Percentiles rank a stretch among this genome's conserved stretches.
Evolutionary conservation across 805 yeast species (phyloP).

Genomic region (Pichia insulana): DNA sequence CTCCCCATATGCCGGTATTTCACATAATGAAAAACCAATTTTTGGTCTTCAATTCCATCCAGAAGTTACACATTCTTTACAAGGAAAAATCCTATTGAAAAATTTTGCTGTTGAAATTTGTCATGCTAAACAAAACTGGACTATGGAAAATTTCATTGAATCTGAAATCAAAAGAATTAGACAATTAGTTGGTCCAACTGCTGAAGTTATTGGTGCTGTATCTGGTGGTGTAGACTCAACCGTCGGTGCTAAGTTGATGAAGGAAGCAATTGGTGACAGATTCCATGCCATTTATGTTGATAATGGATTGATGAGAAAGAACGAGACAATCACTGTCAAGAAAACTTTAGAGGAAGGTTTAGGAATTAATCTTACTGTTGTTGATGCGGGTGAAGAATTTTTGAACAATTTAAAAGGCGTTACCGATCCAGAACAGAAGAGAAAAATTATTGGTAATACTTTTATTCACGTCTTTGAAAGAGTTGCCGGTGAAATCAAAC

Average conservation of each 20-base stretch:
- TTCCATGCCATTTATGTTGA: slow-evolving; percentile 98
- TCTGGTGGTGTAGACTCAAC: slow-evolving; percentile 99
- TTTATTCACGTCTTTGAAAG: slow-evolving; percentile 95
- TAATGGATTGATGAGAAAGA: slow-evolving; percentile 93
- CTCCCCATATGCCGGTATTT: slow-evolving; percentile 93
- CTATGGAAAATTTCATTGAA: slow-evolving; percentile 95
- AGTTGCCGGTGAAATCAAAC: slow-evolving; percentile 86
- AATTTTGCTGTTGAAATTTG: slow-evolving; percentile 93
- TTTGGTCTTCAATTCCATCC: slow-evolving; percentile 99
- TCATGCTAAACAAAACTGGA: slow-evolving; percentile 84
- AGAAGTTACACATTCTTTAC: slow-evolving; percentile 92
- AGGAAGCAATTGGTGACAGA: slow-evolving; percentile 96
- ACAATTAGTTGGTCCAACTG: slow-evolving; percentile 89
- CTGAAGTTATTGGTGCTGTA: slow-evolving; percentile 98
- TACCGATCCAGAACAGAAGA: slow-evolving; percentile 97
- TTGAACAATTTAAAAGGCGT: slow-evolving; percentile 81
- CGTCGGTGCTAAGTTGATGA: slow-evolving; percentile 96
- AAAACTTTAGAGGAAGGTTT: slow-evolving; percentile 85
- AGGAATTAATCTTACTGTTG: slow-evolving; percentile 89
- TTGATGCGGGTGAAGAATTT: slow-evolving; percentile 90
- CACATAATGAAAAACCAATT: slow-evolving; percentile 62
- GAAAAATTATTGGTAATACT: slow-evolving; percentile 97
- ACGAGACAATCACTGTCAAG: slow-evolving; percentile 86
- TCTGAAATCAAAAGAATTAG: slow-evolving; percentile 92
- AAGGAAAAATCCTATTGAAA: slow-evolving; percentile 79